Conservation (phyloP, 345 rosid genomes). For the Acer yangbiense region DNA sequence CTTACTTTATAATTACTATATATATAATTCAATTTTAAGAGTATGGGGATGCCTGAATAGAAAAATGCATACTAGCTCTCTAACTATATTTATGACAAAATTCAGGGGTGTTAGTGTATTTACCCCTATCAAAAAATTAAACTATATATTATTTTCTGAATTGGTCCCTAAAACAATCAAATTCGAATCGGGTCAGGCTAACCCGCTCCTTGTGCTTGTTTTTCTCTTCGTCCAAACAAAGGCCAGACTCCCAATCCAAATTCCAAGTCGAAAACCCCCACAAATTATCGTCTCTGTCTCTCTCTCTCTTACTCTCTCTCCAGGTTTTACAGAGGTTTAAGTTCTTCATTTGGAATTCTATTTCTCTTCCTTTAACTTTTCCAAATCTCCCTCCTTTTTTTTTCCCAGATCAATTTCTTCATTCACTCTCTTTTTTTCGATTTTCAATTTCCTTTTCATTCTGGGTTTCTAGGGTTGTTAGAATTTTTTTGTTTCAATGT, state of each 20-base stretch:
- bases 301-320: background rate
- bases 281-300: background rate
- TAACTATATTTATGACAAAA: too few relatives aligned
- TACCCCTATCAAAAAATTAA: too few relatives aligned
- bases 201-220: background rate
- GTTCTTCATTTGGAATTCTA: background rate
- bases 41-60: too few relatives aligned
- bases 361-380: too few relatives aligned
- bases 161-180: background rate
- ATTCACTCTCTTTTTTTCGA: too few relatives aligned
- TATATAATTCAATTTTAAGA: too few relatives aligned
- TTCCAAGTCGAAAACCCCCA: background rate
- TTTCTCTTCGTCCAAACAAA: background rate
- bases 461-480: background rate
- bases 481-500: constrained; percentile 32
- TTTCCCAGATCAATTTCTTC: too few relatives aligned
- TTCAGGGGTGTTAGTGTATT: too few relatives aligned
- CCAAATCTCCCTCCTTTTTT: too few relatives aligned
- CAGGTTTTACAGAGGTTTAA: constrained; percentile 4
- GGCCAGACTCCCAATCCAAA: background rate
- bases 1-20: too few relatives aligned
- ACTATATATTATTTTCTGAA: too few relatives aligned
- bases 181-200: background rate
- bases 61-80: too few relatives aligned
- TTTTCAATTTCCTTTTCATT: background rate